Conservation (phyloP, 1,284 basidiomycete species). For the Caloboletus firmus region DNA sequence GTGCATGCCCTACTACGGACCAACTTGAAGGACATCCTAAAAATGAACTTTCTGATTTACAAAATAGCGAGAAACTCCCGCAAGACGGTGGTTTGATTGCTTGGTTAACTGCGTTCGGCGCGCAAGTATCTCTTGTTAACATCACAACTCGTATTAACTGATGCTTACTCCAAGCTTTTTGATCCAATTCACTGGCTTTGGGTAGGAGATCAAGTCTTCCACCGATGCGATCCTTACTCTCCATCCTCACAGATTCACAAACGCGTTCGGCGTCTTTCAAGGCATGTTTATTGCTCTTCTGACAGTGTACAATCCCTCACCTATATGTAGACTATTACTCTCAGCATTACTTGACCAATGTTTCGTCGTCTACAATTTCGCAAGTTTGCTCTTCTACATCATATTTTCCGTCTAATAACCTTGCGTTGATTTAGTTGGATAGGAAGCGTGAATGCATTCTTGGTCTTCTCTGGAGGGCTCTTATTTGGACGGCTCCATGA, state of each 20-base stretch:
- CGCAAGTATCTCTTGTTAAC: constrained; percentile 17
- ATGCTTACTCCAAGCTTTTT: constrained; percentile 23
- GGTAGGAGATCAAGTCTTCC: constrained; percentile 22
- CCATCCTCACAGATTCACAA: constrained; percentile 31
- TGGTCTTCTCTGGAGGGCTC: constrained; percentile 40
- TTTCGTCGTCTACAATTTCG: constrained; percentile 40
- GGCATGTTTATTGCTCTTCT: constrained; percentile 20
- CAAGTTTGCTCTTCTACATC: constrained; percentile 5
- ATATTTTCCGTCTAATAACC: background rate
- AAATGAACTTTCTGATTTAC: too few relatives aligned
- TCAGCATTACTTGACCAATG: constrained; percentile 35
- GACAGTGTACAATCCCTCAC: background rate
- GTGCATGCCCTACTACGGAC: too few relatives aligned
- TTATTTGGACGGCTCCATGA: constrained; percentile 39
- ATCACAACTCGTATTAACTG: background rate
- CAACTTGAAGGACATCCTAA: too few relatives aligned
- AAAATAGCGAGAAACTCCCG: too few relatives aligned
- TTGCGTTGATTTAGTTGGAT: constrained; percentile 43
- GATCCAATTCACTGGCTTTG: constrained; percentile 38
- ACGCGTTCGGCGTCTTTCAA: constrained; percentile 46
- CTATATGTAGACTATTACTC: constrained; percentile 35
- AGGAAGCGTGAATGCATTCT: constrained; percentile 46
- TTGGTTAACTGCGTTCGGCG: constrained; percentile 30
- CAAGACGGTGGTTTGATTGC: constrained; percentile 24
- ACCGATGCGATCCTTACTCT: background rate